Base-by-base conservation (phyloP, 2,329 filamentous ascomycete species). In the Rhinocladiella similis region DNA sequence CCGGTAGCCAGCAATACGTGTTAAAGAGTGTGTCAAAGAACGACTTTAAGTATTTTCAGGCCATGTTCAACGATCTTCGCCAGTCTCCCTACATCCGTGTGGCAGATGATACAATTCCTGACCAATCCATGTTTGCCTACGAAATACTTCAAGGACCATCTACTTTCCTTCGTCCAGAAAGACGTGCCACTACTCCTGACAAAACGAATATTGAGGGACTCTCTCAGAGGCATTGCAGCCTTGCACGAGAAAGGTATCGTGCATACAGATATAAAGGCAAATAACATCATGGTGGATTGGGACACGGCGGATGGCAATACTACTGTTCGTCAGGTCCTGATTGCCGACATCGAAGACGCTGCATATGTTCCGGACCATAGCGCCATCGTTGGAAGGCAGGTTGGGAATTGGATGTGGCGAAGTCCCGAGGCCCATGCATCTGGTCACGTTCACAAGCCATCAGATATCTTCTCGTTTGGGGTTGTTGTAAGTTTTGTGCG, bases 71-170 rank as follows among this genome's bases (percentile, higher is more conserved):
- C 45, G 47, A 47, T 35, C 54, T 60, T 27, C 50, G 47, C n/a
- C 41, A 16, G 38, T 72, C 68, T 56, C 71, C 70, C 25, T 71
- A 76, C 61, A 59, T 77, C 47, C 70, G 75, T 35, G 68, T 71
- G 3, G 54, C 72, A 16, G 65, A 71, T 43, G 77, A 79, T 62
- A 73, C 73, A 43, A 68, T 78, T 57, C 75, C 76, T 9, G 72
- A 75, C 25, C 67, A 74, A 59, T 74, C 71, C 33, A 75, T 78
- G 68, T 77, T 79, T 58, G 72, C 77, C 59, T 79, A 75, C 54
- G 22, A 72, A 73, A 54, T 77, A 77, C 65, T 67, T 77, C 59
- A 72, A 68, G 5, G 73, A 74, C 50, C 67, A 78, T 67, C 68
- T 78, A 13, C 70, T 78, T 57, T 69, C 68, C 59, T 72, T 79